These are phyloP conservation scores for Xanthoconium purpureum DNA, from an alignment of 768 basidiomycete genomes.

Conservation along the genomic window DNA sequence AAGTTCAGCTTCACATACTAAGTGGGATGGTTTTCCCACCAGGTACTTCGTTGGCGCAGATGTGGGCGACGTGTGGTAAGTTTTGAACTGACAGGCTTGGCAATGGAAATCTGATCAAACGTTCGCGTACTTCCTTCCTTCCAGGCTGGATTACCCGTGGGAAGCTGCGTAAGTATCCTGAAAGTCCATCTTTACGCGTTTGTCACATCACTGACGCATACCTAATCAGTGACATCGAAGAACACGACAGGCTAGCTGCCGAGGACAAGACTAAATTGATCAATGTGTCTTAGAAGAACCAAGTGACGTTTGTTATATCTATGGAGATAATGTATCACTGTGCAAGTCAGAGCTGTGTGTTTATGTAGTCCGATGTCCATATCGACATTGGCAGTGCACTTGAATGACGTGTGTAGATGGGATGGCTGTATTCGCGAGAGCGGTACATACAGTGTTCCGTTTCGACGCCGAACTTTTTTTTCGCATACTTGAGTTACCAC, in stretches of 20 bases:
- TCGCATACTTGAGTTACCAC: constrained; percentile 3
- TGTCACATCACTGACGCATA: background rate
- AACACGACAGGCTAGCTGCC: constrained; percentile 63
- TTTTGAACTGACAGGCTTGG: constrained; percentile 21
- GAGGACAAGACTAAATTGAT: constrained; percentile 33
- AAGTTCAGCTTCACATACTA: constrained; percentile 1
- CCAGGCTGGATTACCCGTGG: constrained; percentile 85
- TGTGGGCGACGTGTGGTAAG: constrained; percentile 69
- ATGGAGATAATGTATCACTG: background rate
- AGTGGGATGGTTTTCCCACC: constrained; percentile 9
- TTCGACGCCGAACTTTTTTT: constrained; percentile 4
- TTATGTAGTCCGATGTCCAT: background rate
- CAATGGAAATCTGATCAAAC: constrained; percentile 14
- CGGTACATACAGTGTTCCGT: background rate
- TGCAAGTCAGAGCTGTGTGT: background rate
- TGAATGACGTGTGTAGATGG: background rate
- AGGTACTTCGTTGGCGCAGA: constrained; percentile 84
- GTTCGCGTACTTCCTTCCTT: background rate
- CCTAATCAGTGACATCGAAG: constrained; percentile 62
- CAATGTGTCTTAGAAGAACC: background rate
- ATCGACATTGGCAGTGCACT: background rate
- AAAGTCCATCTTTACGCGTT: background rate
- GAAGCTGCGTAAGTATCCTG: constrained; percentile 57
- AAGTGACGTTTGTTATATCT: background rate
- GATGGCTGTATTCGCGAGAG: background rate